phyloP scores from a whole-genome alignment of 768 basidiomycete species.

The Boletus coccyginus region DNA sequence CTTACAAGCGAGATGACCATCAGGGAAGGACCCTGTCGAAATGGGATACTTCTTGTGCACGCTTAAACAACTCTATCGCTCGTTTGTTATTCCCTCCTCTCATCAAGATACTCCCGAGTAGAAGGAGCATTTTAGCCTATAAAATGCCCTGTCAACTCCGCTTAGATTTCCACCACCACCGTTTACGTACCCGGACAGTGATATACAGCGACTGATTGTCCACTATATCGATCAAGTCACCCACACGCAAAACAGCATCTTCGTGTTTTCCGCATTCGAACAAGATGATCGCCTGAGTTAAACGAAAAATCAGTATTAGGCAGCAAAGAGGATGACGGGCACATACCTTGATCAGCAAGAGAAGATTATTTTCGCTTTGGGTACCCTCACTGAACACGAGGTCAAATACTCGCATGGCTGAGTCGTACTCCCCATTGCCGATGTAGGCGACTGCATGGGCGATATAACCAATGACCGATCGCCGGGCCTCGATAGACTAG shows the following conservation, averaged over 20 bases:
- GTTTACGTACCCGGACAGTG: background rate
- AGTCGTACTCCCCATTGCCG: too few species aligned
- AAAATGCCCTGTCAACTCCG: background rate
- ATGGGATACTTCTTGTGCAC: background rate
- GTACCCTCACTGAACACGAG: background rate
- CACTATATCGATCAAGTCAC: background rate
- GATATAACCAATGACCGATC: background rate
- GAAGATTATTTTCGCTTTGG: background rate
- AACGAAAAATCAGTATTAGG: too few species aligned
- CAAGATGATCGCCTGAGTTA: background rate
- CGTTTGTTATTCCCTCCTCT: background rate
- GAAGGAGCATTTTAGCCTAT: background rate
- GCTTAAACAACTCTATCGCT: too few species aligned
- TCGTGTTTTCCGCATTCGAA: background rate
- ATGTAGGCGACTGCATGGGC: too few species aligned
- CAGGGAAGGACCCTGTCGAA: background rate
- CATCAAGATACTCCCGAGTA: background rate
- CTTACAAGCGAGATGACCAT: background rate
- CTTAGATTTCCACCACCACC: background rate
- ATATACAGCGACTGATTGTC: background rate
- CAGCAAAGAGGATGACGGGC: background rate
- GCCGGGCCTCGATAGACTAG: constrained; percentile 4
- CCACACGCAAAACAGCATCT: background rate
- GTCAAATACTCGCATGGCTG: background rate
- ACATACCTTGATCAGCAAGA: constrained; percentile 12